Percentiles rank a stretch among this genome's conserved stretches.
Evolutionary conservation across 169 alveolate species (phyloP).

Genomic region (Plasmodium blacklocki): DNA sequence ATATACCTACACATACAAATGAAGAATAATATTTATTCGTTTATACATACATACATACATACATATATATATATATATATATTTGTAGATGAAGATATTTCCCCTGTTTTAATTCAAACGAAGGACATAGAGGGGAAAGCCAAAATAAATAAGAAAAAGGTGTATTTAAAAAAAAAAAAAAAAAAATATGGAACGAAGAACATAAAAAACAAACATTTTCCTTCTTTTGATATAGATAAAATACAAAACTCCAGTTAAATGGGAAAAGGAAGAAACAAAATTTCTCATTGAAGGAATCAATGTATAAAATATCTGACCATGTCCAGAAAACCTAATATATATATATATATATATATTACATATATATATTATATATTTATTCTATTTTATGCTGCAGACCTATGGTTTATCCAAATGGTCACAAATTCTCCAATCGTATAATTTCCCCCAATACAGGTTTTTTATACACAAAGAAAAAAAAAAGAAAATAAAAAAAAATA

Average conservation of each 20-base stretch:
- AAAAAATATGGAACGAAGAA: not conserved
- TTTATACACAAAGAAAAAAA: not conserved
- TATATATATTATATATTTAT: not conserved
- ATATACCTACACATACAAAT: not conserved
- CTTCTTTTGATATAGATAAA: conserved; percentile 12
- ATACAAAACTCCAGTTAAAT: conserved; percentile 28
- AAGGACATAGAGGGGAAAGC: conserved; percentile 3
- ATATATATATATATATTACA: not conserved
- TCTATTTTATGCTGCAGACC: not conserved
- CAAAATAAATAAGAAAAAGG: conserved; percentile 3
- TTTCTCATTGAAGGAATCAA: conserved; percentile 37
- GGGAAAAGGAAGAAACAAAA: conserved; percentile 29
- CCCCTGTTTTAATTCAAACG: not conserved
- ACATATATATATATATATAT: conserved; percentile 4
- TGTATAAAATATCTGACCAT: conserved; percentile 1
- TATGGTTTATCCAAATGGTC: conserved; percentile 55
- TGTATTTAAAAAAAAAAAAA: not conserved
- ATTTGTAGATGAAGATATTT: conserved; percentile 4
- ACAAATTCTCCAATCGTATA: conserved; percentile 27
- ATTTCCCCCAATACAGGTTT: conserved; percentile 35
- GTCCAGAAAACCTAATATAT: not conserved
- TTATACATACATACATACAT: not conserved
- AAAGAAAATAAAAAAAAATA: not conserved
- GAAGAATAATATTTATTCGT: conserved; percentile 1
- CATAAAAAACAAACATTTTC: not conserved